phyloP scores from a whole-genome alignment of 768 basidiomycete species.

The Pleurotus sapidus region DNA sequence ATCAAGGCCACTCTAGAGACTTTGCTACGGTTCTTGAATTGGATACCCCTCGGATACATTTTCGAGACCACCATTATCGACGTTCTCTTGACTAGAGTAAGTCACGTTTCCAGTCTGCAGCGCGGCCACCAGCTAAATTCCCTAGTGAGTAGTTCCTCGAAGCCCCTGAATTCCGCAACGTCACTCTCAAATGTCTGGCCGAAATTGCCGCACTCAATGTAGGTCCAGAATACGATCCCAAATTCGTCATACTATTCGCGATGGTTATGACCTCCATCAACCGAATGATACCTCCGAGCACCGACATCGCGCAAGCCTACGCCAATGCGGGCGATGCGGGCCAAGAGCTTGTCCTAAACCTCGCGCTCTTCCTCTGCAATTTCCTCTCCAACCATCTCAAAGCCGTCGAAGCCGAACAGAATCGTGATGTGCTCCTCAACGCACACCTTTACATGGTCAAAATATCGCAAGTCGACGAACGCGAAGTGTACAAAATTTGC shows the following conservation, averaged over 20 bases:
- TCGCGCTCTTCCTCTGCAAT: slow-evolving; percentile 96
- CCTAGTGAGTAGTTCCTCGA: slow-evolving; percentile 79
- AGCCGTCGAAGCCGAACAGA: slow-evolving; percentile 87
- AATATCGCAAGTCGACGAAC: slow-evolving; percentile 95
- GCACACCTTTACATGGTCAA: slow-evolving; percentile 99
- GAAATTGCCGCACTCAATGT: slow-evolving; percentile 96
- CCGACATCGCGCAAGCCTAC: slow-evolving; percentile 93
- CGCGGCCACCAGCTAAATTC: slow-evolving; percentile 11
- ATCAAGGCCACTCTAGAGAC: slow-evolving; percentile 96
- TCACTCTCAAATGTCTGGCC: slow-evolving; percentile 93
- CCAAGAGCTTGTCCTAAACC: slow-evolving; percentile 95
- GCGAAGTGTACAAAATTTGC: slow-evolving; percentile 99
- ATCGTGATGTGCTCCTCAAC: slow-evolving; percentile 92
- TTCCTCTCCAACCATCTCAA: slow-evolving; percentile 93
- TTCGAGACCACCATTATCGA: slow-evolving; percentile 99
- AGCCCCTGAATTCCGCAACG: slow-evolving; percentile 94
- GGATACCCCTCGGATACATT: slow-evolving; percentile 99
- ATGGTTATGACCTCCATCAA: slow-evolving; percentile 98
- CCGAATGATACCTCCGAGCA: slow-evolving; percentile 93
- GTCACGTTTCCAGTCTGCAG: slow-evolving; percentile 25
- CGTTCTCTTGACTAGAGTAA: slow-evolving; percentile 83
- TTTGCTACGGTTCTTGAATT: slow-evolving; percentile 92
- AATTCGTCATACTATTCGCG: slow-evolving; percentile 96
- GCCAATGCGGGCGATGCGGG: slow-evolving; percentile 85
- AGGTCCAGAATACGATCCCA: slow-evolving; percentile 94